A percentile compares a stretch with the other conserved stretches of the same genome.
phyloP scores from a whole-genome alignment of 2,329 filamentous ascomycete genomes.

The Zarea fungicola region DNA sequence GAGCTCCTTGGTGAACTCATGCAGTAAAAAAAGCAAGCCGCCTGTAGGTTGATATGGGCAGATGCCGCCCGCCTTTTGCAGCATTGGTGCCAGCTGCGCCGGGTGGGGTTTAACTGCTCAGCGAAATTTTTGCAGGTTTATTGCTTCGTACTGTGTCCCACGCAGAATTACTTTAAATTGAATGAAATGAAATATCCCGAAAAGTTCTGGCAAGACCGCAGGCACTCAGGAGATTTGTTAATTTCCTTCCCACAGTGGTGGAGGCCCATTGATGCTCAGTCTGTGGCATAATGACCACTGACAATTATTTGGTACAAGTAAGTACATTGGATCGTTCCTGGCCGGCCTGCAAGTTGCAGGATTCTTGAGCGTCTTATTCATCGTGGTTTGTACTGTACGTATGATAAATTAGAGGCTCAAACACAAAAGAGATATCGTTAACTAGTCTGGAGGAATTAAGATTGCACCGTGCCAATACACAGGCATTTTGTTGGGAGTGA shows the following conservation, averaged over 20 bases:
- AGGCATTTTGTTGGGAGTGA: constrained; percentile 49
- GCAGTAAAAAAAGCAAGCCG: constrained; percentile 55
- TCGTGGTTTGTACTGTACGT: constrained; percentile 61
- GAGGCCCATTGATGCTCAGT: too few species aligned
- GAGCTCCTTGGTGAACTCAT: constrained; percentile 40
- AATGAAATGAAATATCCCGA: constrained; percentile 52
- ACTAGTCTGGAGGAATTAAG: too few species aligned
- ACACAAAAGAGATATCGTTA: too few species aligned
- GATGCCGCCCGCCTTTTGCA: constrained; percentile 54
- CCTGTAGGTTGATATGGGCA: constrained; percentile 49
- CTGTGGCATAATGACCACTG: too few species aligned
- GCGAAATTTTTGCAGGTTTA: constrained; percentile 19
- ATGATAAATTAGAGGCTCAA: too few species aligned
- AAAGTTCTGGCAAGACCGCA: constrained; percentile 50
- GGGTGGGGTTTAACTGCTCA: constrained; percentile 41
- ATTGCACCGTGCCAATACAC: constrained; percentile 55
- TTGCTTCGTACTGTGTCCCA: background rate
- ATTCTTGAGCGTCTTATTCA: constrained; percentile 52
- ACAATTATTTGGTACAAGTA: too few species aligned
- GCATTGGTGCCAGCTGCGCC: constrained; percentile 49
- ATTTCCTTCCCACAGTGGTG: too few species aligned
- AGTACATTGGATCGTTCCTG: too few species aligned
- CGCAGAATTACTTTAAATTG: constrained; percentile 32
- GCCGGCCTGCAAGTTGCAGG: constrained; percentile 57
- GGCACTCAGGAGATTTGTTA: too few species aligned